These are phyloP conservation scores for Sporothrix phasma DNA, from an alignment of 2,329 filamentous ascomycete genomes.

Conservation along the genomic window DNA sequence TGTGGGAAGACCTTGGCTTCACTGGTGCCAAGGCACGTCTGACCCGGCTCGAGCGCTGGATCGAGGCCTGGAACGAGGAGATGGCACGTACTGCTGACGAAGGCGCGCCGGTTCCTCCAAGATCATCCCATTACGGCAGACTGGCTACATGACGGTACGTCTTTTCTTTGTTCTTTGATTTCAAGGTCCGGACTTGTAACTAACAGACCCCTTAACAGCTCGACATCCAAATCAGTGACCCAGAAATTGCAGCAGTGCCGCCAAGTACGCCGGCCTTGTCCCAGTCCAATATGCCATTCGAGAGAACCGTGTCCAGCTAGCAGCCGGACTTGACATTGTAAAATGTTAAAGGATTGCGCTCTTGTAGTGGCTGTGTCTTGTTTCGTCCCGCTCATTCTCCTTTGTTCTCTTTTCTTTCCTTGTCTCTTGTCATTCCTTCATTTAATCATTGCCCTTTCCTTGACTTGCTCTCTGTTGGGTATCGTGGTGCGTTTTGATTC, in stretches of 20 bases:
- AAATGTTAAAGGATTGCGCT: not conserved
- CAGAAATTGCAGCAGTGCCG: constrained; percentile 20
- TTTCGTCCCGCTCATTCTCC: not conserved
- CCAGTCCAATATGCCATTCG: constrained; percentile 8
- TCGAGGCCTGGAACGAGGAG: constrained; percentile 77
- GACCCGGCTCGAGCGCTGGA: constrained; percentile 62
- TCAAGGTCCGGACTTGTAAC: no score
- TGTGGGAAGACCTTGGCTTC: constrained; percentile 85
- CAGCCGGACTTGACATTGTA: not conserved
- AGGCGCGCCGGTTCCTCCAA: constrained; percentile 17
- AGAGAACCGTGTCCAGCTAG: not conserved
- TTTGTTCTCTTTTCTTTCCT: constrained; percentile 46
- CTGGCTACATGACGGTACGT: constrained; percentile 22
- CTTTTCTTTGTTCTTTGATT: not conserved
- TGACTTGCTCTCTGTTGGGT: not conserved
- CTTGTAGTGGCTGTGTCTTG: not conserved
- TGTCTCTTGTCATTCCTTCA: not conserved
- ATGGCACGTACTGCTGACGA: constrained; percentile 35
- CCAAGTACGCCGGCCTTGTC: constrained; percentile 19
- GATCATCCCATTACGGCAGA: constrained; percentile 21
- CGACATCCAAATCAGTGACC: constrained; percentile 22
- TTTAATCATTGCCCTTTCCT: constrained; percentile 37
- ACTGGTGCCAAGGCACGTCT: constrained; percentile 65
- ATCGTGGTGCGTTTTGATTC: constrained; percentile 1
- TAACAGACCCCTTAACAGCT: constrained; percentile 18